A percentile compares a stretch with the other conserved stretches of the same genome.
Evolutionary conservation across 441 rosid species (phyloP).

Genomic region (Adansonia gregorii): DNA sequence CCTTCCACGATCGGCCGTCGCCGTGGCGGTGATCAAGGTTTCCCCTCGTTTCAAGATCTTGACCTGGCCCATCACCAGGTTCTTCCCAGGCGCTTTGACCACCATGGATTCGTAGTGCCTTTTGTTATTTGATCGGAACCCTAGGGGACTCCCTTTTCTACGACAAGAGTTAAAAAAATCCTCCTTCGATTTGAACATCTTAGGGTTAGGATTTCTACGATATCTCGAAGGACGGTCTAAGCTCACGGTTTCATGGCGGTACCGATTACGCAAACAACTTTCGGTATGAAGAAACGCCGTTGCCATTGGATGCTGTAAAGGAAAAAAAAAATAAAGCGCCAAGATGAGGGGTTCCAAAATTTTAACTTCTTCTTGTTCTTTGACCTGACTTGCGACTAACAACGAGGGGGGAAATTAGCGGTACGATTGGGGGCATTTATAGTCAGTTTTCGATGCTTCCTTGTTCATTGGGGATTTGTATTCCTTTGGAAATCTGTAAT

Average conservation of each 20-base stretch:
- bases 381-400: neutral
- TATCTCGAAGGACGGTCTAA: neutral
- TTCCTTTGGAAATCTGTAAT: neutral
- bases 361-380: neutral
- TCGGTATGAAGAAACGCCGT: conserved; percentile 29
- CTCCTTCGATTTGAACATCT: conserved; percentile 18
- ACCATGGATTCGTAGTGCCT: conserved; percentile 30
- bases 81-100: conserved; percentile 38
- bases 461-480: neutral
- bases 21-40: conserved; percentile 27
- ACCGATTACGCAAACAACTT: conserved; percentile 14
- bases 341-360: neutral
- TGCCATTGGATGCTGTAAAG: conserved; percentile 26
- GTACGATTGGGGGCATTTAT: neutral
- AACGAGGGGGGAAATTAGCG: too few relatives aligned
- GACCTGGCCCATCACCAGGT: conserved; percentile 60
- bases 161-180: conserved; percentile 34
- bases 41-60: conserved; percentile 77
- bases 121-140: conserved; percentile 13
- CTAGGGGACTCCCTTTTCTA: conserved; percentile 32
- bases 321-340: neutral
- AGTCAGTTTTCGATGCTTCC: neutral
- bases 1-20: conserved; percentile 10
- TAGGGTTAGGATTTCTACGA: conserved; percentile 28
- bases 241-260: conserved; percentile 26